These are phyloP conservation scores for Turritis glabra DNA, from an alignment of 345 rosid genomes.

Conservation along the genomic window DNA sequence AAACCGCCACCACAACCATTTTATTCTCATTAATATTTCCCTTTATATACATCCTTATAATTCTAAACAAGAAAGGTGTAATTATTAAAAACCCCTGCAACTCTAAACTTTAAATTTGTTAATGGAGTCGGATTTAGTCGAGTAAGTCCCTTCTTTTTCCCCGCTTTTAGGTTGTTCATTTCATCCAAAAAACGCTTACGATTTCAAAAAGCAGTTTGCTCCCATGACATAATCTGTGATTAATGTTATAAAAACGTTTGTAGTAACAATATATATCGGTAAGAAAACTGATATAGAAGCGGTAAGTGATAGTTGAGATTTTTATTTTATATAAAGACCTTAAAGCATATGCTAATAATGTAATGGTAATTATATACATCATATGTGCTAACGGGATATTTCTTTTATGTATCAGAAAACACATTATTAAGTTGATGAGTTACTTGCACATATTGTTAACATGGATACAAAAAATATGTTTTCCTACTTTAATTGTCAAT, in stretches of 20 bases:
- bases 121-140: neutral
- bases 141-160: neutral
- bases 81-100: neutral
- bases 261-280: too few relatives aligned
- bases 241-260: too few relatives aligned
- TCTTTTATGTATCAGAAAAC: too few relatives aligned
- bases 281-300: neutral
- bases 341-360: too few relatives aligned
- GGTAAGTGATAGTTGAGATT: neutral
- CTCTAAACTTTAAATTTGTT: neutral
- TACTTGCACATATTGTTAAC: conserved; percentile 28
- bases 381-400: too few relatives aligned
- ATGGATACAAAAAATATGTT: neutral
- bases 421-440: conserved; percentile 11
- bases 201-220: too few relatives aligned
- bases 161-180: too few relatives aligned
- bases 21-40: conserved; percentile 25
- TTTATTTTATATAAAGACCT: too few relatives aligned
- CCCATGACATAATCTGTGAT: neutral
- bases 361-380: too few relatives aligned
- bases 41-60: conserved; percentile 1
- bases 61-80: conserved; percentile 14
- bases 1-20: conserved; percentile 31
- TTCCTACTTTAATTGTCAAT: conserved; percentile 3
- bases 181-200: too few relatives aligned